Conservation (phyloP, 2,329 filamentous ascomycete species). For the Onygena corvina region DNA sequence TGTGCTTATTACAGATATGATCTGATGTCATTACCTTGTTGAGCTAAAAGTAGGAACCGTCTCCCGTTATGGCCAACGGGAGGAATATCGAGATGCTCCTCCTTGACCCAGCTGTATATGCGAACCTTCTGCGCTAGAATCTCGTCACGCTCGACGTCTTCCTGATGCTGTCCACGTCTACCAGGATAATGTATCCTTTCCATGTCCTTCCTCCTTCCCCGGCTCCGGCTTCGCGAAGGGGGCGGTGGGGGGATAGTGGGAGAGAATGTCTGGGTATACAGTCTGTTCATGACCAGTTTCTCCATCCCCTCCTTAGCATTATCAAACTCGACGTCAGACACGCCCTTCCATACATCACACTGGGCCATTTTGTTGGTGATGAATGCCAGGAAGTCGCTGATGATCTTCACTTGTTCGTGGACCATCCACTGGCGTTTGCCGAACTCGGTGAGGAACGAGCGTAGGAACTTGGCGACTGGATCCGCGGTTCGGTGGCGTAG, state of each 20-base stretch:
- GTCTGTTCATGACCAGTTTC: constrained; percentile 95
- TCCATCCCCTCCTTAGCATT: constrained; percentile 99
- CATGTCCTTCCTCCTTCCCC: constrained; percentile 55
- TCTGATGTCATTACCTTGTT: constrained; percentile 67
- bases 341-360: constrained; percentile 91
- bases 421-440: constrained; percentile 99
- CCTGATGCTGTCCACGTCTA: constrained; percentile 88
- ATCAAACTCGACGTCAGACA: constrained; percentile 94
- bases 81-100: constrained; percentile 87
- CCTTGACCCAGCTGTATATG: constrained; percentile 89
- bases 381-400: constrained; percentile 88
- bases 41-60: constrained; percentile 76
- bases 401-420: constrained; percentile 98
- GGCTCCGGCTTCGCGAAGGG: constrained; percentile 45
- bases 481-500: constrained; percentile 94
- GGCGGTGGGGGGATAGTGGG: constrained; percentile 69
- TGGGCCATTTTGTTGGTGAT: constrained; percentile 97
- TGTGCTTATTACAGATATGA: not conserved
- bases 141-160: constrained; percentile 92
- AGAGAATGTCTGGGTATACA: constrained; percentile 93
- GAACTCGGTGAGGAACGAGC: constrained; percentile 90
- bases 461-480: constrained; percentile 86
- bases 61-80: constrained; percentile 72
- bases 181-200: constrained; percentile 64
- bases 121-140: constrained; percentile 92